Conservation (phyloP, 2,329 filamentous ascomycete genomes). For the Zymoseptoria brevis region DNA sequence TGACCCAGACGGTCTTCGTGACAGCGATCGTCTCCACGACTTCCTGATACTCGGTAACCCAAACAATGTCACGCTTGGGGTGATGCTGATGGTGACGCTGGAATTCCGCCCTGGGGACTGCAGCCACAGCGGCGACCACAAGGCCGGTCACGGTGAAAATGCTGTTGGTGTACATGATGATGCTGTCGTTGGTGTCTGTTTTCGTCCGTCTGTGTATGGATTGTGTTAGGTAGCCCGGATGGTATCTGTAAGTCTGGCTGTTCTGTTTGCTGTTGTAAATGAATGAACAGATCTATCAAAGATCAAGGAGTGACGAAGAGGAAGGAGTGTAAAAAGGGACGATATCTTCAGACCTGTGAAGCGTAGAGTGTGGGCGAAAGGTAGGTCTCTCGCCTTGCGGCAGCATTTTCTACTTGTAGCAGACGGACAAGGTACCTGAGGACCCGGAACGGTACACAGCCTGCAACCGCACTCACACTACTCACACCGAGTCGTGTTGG, state of each 20-base stretch:
- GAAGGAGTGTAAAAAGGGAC: conserved; percentile 17
- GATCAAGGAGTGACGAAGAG: conserved; percentile 18
- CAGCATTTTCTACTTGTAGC: conserved; percentile 11
- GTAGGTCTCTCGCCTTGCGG: conserved; percentile 6
- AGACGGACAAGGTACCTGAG: conserved; percentile 1
- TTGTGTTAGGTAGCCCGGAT: conserved; percentile 7
- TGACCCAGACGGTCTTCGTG: conserved; percentile 43
- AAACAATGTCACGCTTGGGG: conserved; percentile 39
- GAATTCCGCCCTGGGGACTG: conserved; percentile 22
- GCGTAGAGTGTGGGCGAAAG: conserved; percentile 11
- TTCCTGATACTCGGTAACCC: conserved; percentile 42
- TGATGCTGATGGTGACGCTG: conserved; percentile 14
- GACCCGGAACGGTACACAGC: background rate
- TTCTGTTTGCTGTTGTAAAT: conserved; percentile 2
- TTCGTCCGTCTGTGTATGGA: conserved; percentile 12
- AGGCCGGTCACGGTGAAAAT: conserved; percentile 25
- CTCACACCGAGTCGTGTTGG: conserved; percentile 2
- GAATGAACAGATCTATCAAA: conserved; percentile 22
- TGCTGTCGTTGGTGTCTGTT: conserved; percentile 1
- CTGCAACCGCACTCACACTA: conserved; percentile 1
- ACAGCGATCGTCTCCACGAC: conserved; percentile 43
- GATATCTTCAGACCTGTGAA: conserved; percentile 21
- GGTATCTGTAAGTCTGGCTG: background rate
- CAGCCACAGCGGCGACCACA: conserved; percentile 23
- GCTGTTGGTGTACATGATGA: conserved; percentile 26